Evolutionary conservation across 2,329 filamentous ascomycete species (phyloP), one percentile per base, ranked within the genome.

Genomic region (Leptographium galeiforme): DNA sequence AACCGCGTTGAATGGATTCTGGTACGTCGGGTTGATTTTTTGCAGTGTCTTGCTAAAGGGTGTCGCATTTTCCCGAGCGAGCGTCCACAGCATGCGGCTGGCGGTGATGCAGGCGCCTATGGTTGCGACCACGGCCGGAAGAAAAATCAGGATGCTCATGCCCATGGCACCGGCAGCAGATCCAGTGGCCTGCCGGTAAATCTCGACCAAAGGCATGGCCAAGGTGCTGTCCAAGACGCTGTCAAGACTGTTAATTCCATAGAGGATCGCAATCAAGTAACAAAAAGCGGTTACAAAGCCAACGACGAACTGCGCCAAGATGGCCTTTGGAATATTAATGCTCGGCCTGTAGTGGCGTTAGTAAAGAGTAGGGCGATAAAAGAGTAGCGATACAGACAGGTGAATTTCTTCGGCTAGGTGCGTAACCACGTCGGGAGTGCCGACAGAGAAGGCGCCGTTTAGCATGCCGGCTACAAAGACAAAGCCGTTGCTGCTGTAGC

Each of bases 1-100:
- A 0, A 78, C 80, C 1, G 79, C 72, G 53, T 76, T 74, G 54
- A 82, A 68, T 0, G 79, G 79, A 61, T 79, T 81, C 49, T 77
- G 77, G 53, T 78, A 72, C 2, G 59, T 66, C 57, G 71, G 68
- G 61, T 76, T 74, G 57, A 83, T 77, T n/a, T 61, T 64, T 12
- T 72, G 68, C 55, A 82, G 74, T 63, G 75, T 68, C 8, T 62
- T 56, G 2, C 72, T 70, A 62, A 81, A 77, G 0, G 79, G 79
- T 4, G 79, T 78, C 1, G 79, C 79, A 40, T 76, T 74, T 61
- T 83, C 79, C 34, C 79, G 74, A 43, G 78, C 76, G n/a, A 78
- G 64, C 1, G 72, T 69, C 75, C 75, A 78, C 62, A 72, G 74
- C n/a, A 41, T 38, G 36, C 48, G 48, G 36, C 48, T 50, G 36